Conservation (phyloP, 2,329 filamentous ascomycete species). For the Botrytis aclada region DNA sequence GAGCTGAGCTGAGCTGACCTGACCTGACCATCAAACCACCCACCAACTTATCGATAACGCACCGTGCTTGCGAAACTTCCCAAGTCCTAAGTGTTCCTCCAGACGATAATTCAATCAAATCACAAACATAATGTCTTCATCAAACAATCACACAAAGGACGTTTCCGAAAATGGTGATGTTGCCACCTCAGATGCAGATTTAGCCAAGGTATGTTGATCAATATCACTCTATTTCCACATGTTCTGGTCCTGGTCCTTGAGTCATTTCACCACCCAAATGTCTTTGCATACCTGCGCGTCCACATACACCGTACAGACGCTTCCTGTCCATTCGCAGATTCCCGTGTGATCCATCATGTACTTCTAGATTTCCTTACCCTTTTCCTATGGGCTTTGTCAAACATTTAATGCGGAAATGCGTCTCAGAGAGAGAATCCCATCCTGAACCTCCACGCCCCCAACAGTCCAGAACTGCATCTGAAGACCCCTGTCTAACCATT, state of each 20-base stretch:
- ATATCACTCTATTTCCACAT: not conserved
- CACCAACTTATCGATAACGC: slow-evolving; percentile 11
- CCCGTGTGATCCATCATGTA: not conserved
- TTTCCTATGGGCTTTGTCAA: not conserved
- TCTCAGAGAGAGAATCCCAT: slow-evolving; percentile 2
- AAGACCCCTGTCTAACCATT: slow-evolving; percentile 13
- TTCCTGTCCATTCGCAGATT: not conserved
- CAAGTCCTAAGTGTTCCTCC: not conserved
- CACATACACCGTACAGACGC: not conserved
- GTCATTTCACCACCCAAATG: not conserved
- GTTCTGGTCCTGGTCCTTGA: not conserved
- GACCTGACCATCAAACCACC: not conserved
- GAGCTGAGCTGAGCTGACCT: not conserved
- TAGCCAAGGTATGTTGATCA: slow-evolving; percentile 15
- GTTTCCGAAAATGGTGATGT: not conserved
- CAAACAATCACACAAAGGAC: not conserved
- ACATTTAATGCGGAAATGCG: not conserved
- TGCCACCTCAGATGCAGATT: not conserved
- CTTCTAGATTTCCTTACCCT: not conserved
- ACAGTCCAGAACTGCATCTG: not conserved
- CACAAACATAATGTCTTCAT: slow-evolving; percentile 9
- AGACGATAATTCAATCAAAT: not conserved
- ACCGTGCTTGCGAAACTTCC: not conserved
- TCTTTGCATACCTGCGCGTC: not conserved
- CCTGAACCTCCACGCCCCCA: not conserved